Conservation (phyloP, 176 grass and related monocot genomes). For the Oryza meridionalis region DNA sequence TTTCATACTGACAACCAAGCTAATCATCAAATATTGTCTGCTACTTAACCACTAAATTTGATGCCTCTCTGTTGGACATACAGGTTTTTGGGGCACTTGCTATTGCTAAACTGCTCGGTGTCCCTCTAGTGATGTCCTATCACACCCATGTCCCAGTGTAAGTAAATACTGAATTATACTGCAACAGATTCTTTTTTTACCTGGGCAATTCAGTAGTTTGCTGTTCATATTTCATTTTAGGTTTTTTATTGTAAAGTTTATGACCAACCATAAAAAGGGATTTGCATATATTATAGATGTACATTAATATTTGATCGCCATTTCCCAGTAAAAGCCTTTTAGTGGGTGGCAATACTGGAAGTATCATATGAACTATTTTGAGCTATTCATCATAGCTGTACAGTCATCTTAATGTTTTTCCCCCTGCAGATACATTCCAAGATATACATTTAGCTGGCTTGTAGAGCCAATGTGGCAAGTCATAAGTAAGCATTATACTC, state of each 20-base stretch:
- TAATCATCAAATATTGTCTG: background rate
- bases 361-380: background rate
- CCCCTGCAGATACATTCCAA: slow-evolving; percentile 85
- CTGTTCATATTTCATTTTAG: background rate
- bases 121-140: slow-evolving; percentile 89
- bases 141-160: slow-evolving; percentile 98
- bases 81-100: slow-evolving; percentile 95
- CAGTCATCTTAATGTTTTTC: background rate
- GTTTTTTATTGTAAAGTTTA: background rate
- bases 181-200: background rate
- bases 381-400: background rate
- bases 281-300: background rate
- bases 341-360: background rate
- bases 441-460: slow-evolving; percentile 98
- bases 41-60: background rate
- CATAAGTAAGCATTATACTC: slow-evolving; percentile 68
- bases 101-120: slow-evolving; percentile 82
- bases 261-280: background rate
- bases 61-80: slow-evolving; percentile 12
- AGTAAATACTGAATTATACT: slow-evolving; percentile 20
- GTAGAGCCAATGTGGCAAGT: slow-evolving; percentile 96
- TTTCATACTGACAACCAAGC: background rate
- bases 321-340: background rate
- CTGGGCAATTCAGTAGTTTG: background rate
- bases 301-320: background rate